These are phyloP conservation scores for Xylaria sp. DNA, from an alignment of 2,329 filamentous ascomycete species.

Conservation along the genomic window DNA sequence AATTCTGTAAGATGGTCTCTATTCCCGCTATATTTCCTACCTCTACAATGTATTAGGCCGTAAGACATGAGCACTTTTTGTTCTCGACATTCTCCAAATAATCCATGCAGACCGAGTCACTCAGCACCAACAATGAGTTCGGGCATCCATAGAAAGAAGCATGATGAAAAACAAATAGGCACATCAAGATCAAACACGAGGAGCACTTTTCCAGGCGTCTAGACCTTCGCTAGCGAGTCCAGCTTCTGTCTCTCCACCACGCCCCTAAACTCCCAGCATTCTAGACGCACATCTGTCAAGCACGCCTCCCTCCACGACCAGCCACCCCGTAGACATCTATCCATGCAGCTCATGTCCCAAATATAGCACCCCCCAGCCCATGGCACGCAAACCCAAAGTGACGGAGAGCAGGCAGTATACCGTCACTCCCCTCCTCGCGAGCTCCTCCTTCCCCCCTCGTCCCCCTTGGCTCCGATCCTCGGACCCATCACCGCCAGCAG, in stretches of 20 bases:
- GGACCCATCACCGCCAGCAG: slow-evolving; percentile 4
- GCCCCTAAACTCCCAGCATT: neutral
- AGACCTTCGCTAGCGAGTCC: neutral
- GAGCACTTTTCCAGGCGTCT: neutral
- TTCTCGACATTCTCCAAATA: neutral
- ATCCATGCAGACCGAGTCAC: slow-evolving; percentile 1
- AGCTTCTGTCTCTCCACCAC: neutral
- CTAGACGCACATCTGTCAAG: neutral
- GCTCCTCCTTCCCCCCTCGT: neutral
- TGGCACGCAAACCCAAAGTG: neutral
- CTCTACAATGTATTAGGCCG: neutral
- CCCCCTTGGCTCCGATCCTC: slow-evolving; percentile 9
- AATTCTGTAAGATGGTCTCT: neutral
- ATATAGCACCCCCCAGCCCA: neutral
- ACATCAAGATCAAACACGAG: neutral
- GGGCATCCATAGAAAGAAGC: neutral
- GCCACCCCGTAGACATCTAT: neutral
- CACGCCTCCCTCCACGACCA: neutral
- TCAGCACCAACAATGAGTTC: neutral
- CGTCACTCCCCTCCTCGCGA: slow-evolving; percentile 19
- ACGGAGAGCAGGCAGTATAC: neutral
- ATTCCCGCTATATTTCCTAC: neutral
- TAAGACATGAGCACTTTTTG: neutral
- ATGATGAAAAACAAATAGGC: neutral
- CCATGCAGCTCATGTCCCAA: neutral